phyloP scores from a whole-genome alignment of 352 stramenopile species.

The Phytophthora kernoviae region DNA sequence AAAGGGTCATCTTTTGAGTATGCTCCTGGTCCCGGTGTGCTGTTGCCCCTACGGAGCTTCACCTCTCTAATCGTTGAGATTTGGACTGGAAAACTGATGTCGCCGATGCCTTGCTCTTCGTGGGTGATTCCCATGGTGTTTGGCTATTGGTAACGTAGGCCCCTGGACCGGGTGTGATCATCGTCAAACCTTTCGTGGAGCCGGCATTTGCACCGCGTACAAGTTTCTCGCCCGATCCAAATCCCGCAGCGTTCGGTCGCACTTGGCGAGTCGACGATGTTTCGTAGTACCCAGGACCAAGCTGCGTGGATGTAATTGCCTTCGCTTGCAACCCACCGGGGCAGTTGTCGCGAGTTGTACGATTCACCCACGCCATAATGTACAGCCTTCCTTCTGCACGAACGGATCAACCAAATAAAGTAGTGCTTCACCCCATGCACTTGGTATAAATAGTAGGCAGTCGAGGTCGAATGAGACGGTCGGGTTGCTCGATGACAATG shows the following conservation, averaged over 20 bases:
- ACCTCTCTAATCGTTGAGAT: slow-evolving; percentile 44
- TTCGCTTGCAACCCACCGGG: slow-evolving; percentile 39
- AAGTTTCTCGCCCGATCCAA: slow-evolving; percentile 57
- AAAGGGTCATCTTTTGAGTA: slow-evolving; percentile 65
- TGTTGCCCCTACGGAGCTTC: slow-evolving; percentile 30
- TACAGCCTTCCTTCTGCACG: background rate
- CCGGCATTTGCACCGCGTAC: slow-evolving; percentile 45
- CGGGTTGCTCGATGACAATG: background rate
- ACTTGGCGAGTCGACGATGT: slow-evolving; percentile 36
- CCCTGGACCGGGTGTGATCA: slow-evolving; percentile 67
- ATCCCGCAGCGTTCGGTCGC: slow-evolving; percentile 61
- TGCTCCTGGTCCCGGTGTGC: slow-evolving; percentile 62
- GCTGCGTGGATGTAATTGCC: slow-evolving; percentile 29
- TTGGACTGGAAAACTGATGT: slow-evolving; percentile 53
- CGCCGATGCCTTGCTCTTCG: slow-evolving; percentile 52
- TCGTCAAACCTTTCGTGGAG: slow-evolving; percentile 32
- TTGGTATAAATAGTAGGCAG: slow-evolving; percentile 1
- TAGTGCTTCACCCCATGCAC: background rate
- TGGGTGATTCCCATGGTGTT: slow-evolving; percentile 60
- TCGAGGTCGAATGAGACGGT: background rate
- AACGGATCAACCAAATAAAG: background rate
- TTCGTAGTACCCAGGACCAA: slow-evolving; percentile 74
- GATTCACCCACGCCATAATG: slow-evolving; percentile 77
- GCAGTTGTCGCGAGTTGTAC: slow-evolving; percentile 61
- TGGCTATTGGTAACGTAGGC: slow-evolving; percentile 50